Evolutionary conservation across 306 rosid species (phyloP), one percentile per base, ranked within the genome.

Genomic region (Sicyos edulis): DNA sequence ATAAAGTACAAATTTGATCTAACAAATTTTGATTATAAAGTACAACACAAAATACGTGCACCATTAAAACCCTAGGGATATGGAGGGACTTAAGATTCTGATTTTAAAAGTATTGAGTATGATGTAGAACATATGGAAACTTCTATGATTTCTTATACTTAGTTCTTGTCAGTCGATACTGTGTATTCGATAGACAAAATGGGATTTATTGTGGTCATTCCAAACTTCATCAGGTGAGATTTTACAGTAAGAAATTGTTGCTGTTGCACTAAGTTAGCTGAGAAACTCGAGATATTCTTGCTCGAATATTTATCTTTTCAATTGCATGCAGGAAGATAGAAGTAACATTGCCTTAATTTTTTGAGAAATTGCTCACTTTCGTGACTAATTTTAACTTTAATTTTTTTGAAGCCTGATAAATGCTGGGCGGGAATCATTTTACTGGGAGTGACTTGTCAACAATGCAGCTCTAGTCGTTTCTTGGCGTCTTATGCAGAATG

Each of bases 361-460:
- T 69, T 68, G 1, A 51, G 59, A 69, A 15, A 50, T 50, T 69
- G 45, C 57, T 50, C 9, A 24, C 24, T 3, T 69, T 68, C 44
- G 15, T 63, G 50, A n/a, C 73, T 82, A 59, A 73, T 70, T 69
- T 78, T 70, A 58, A 53, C 74, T 14, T 57, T 20, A 71, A 72
- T 77, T 70, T 67, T 77, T 72, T 77, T 80, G 8, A 84, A 93
- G 99, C 91, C 95, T 80, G 96, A 91, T 82, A 91, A 93, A 83
- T 82, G 97, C 73, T 93, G 96, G 96, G 95, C 81, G 19, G 99
- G 96, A 67, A 82, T 89, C 80, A 78, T 88, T 50, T 81, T 93
- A 78, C 80, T 93, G 42, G 99, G 99, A 74, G 60, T 91, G 82
- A 88, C 96, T 79, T 86, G 89, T 79, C 88, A 82, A 78, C 87